These are phyloP conservation scores for Diaporthe humulicola DNA, from an alignment of 2,329 filamentous ascomycete species.

Conservation along the genomic window DNA sequence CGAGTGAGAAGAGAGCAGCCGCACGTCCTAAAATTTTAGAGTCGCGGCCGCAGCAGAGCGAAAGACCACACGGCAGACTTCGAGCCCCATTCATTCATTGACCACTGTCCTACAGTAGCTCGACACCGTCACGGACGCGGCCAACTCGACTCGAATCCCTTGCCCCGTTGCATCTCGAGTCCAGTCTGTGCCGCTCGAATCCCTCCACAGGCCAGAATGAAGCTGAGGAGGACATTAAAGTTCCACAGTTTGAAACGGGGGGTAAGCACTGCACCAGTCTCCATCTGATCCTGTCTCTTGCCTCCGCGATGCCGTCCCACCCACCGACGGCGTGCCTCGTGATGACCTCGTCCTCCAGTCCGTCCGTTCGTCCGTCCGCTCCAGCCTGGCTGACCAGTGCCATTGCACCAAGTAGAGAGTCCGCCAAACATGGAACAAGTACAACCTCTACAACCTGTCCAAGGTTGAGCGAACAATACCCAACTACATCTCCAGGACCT, in stretches of 20 bases:
- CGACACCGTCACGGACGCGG: constrained; percentile 15
- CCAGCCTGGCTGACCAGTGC: constrained; percentile 27
- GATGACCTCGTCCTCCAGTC: background rate
- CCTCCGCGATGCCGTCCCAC: constrained; percentile 20
- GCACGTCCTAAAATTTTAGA: constrained; percentile 35
- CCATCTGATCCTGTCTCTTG: constrained; percentile 37
- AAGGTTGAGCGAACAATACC: constrained; percentile 37
- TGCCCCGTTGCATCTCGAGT: background rate
- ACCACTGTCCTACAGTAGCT: background rate
- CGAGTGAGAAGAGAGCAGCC: background rate
- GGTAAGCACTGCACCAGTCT: constrained; percentile 59
- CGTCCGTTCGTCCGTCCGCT: constrained; percentile 6
- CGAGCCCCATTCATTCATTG: constrained; percentile 16
- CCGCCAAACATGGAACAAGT: constrained; percentile 97
- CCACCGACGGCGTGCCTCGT: constrained; percentile 19
- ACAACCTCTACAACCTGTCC: constrained; percentile 91
- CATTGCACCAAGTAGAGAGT: constrained; percentile 74
- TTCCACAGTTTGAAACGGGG: constrained; percentile 77
- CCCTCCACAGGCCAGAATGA: constrained; percentile 55
- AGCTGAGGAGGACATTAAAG: constrained; percentile 68
- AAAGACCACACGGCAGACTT: constrained; percentile 10
- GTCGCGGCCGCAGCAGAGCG: background rate
- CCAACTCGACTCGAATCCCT: constrained; percentile 31
- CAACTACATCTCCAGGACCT: constrained; percentile 67
- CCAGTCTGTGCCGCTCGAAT: constrained; percentile 32